Conservation (phyloP, 2,329 filamentous ascomycete genomes). For the Hymenoscyphus scutula region DNA sequence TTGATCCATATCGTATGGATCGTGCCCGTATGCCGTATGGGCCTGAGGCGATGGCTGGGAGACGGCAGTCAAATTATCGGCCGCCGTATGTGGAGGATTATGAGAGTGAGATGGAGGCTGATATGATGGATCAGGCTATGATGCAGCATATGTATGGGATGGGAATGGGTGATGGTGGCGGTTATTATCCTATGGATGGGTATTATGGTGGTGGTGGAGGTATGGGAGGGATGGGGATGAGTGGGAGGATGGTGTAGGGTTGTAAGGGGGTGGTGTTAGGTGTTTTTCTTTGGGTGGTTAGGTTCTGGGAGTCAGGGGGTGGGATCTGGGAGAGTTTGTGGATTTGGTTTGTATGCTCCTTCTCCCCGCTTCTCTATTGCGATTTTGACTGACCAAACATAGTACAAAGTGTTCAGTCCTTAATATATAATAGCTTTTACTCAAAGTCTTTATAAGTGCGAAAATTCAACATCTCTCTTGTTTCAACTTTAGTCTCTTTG, state of each 20-base stretch:
- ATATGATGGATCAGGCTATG: constrained; percentile 11
- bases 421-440: too few species aligned
- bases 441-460: too few species aligned
- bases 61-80: constrained; percentile 16
- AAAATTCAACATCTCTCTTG: too few species aligned
- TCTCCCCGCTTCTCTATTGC: too few species aligned
- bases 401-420: too few species aligned
- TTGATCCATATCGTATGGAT: constrained; percentile 17
- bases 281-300: background rate
- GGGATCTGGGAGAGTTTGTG: background rate
- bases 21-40: constrained; percentile 19
- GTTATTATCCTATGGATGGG: background rate
- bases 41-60: background rate
- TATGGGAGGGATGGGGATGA: background rate
- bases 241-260: background rate
- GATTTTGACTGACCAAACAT: too few species aligned
- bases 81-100: constrained; percentile 27
- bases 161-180: background rate
- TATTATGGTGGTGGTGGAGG: background rate
- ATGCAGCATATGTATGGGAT: constrained; percentile 9
- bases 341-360: too few species aligned
- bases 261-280: background rate
- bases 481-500: too few species aligned
- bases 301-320: background rate
- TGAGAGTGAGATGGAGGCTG: constrained; percentile 20